Evolutionary conservation across 2,329 filamentous ascomycete genomes (phyloP).

Genomic region (Talaromyces funiculosus): DNA sequence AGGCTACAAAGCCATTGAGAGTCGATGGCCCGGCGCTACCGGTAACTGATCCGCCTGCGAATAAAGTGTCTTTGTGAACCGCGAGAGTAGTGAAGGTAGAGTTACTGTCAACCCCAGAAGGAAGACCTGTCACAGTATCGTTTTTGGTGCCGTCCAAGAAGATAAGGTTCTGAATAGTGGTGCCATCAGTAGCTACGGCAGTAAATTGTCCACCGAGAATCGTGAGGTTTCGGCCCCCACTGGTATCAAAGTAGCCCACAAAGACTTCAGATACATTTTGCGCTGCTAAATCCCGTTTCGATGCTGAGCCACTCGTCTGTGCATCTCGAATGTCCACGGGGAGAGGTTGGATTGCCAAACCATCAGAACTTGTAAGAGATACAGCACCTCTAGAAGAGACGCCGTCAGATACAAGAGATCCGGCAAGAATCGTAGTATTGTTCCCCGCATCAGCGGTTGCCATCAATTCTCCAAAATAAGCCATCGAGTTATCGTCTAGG

Average conservation of each 20-base stretch:
- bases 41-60: constrained; percentile 73
- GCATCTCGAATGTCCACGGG: constrained; percentile 46
- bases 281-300: constrained; percentile 43
- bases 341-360: constrained; percentile 35
- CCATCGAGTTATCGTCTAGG: constrained; percentile 58
- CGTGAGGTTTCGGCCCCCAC: constrained; percentile 69
- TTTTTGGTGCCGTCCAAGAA: constrained; percentile 72
- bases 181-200: constrained; percentile 62
- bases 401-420: constrained; percentile 73
- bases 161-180: constrained; percentile 69
- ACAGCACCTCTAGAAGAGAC: constrained; percentile 68
- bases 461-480: constrained; percentile 67
- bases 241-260: constrained; percentile 70
- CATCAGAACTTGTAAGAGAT: constrained; percentile 48
- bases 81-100: constrained; percentile 72
- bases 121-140: constrained; percentile 63
- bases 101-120: constrained; percentile 56
- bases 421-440: constrained; percentile 64
- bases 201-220: constrained; percentile 84
- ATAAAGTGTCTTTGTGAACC: constrained; percentile 62
- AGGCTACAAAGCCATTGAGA: constrained; percentile 71
- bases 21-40: constrained; percentile 58
- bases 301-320: constrained; percentile 18
- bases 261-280: constrained; percentile 61
- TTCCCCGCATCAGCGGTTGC: constrained; percentile 56